A percentile compares a stretch with the other conserved stretches of the same genome.
phyloP scores from a whole-genome alignment of 2,329 filamentous ascomycete genomes.

The Mollisia scopiformis region DNA sequence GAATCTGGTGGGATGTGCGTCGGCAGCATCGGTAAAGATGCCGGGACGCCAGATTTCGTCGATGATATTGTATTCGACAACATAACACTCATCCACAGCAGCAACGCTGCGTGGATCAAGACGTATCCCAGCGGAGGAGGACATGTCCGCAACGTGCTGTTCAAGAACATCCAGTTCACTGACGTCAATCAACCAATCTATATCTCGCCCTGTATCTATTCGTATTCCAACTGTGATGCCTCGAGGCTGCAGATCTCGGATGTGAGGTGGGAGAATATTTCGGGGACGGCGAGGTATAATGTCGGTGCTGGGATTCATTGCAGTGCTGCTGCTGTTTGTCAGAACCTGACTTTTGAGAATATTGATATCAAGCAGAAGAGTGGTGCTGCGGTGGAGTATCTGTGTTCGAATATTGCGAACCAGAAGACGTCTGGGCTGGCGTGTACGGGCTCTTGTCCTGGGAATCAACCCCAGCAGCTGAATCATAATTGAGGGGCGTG shows the following conservation, averaged over 20 bases:
- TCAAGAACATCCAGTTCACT: slow-evolving; percentile 35
- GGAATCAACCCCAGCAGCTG: not conserved
- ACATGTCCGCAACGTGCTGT: slow-evolving; percentile 38
- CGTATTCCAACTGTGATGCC: slow-evolving; percentile 49
- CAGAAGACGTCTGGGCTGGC: slow-evolving; percentile 13
- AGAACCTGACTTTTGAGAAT: slow-evolving; percentile 18
- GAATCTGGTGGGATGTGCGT: slow-evolving; percentile 60
- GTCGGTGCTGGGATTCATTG: slow-evolving; percentile 22
- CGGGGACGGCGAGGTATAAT: slow-evolving; percentile 51
- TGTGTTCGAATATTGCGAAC: slow-evolving; percentile 22
- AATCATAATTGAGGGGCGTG: not conserved
- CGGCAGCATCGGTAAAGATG: slow-evolving; percentile 44
- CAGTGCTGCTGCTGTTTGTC: slow-evolving; percentile 12
- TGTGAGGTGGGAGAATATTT: slow-evolving; percentile 61
- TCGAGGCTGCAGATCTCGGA: slow-evolving; percentile 61
- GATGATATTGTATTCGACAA: slow-evolving; percentile 58
- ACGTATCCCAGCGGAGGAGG: slow-evolving; percentile 40
- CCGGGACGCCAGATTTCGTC: slow-evolving; percentile 59
- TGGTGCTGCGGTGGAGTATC: slow-evolving; percentile 11
- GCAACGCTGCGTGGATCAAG: slow-evolving; percentile 41
- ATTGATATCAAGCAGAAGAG: slow-evolving; percentile 21
- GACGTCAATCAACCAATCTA: slow-evolving; percentile 54
- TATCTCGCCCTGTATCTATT: slow-evolving; percentile 48
- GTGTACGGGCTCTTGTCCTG: slow-evolving; percentile 18
- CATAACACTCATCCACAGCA: slow-evolving; percentile 38